Evolutionary conservation across 2,329 filamentous ascomycete genomes (phyloP), one percentile per base, ranked within the genome.

Genomic region (Claviceps paspali): DNA sequence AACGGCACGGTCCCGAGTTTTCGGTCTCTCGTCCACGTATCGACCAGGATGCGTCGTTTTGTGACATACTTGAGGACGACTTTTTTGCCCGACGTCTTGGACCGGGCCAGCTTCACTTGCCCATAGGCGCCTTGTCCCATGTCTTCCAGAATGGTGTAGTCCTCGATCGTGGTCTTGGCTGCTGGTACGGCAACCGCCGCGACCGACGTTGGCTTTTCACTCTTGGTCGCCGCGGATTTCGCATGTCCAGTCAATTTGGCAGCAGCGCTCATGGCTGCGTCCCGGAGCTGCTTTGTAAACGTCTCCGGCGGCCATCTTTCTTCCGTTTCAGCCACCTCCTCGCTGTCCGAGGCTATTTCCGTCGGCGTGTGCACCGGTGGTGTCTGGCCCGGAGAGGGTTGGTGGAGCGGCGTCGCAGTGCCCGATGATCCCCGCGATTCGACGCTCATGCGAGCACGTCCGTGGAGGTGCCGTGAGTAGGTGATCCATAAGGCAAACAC

Each of bases 121-220:
- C 91, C 91, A 54, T 98, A 98, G 1, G 91, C 91, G 29, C 91
- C 91, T 60, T 95, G 86, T 4, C 91, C 91, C 88, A 98, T 96
- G 42, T 98, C 91, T 59, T 98, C 91, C 10, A 98, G 65, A 42
- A 98, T 88, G 29, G 79, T 70, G 55, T 94, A 98, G 54, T 95
- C 86, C 37, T 80, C 69, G 45, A 98, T 96, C 1, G 74, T 78
- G 59, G 91, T 91, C 62, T 92, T 95, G 47, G 65, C 53, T 19
- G 54, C 43, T 10, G 62, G 49, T 33, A 62, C n/a, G n/a, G n/a
- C 55, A 11, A 52, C 47, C 7, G 51, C 53, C 47, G 64, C 42
- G 45, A 62, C 48, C 2, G 49, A 51, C 4, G 60, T 41, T 9
- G 55, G 42, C 39, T 54, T 53, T 28, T 59, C 59, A 33, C 40